Conservation (phyloP, 176 grass and related monocot species). For the Aegilops bicornis region DNA sequence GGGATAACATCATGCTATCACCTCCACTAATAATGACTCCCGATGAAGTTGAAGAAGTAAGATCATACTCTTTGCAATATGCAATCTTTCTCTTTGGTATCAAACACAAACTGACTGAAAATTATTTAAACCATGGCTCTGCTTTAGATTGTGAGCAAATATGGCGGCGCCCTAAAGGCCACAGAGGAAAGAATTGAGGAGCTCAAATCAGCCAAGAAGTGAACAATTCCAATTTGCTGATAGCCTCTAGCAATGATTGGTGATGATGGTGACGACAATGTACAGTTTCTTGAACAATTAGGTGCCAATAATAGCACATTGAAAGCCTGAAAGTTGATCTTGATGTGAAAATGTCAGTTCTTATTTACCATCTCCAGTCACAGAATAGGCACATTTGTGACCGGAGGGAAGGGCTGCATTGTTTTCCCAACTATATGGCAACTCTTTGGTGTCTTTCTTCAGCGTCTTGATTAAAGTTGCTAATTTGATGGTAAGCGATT, state of each 20-base stretch:
- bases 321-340: background rate
- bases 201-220: slow-evolving; percentile 56
- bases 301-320: background rate
- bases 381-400: too few relatives aligned
- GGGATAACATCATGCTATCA: slow-evolving; percentile 94
- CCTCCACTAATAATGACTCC: slow-evolving; percentile 74
- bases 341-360: too few relatives aligned
- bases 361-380: background rate
- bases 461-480: too few relatives aligned
- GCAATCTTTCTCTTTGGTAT: background rate
- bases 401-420: too few relatives aligned
- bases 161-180: slow-evolving; percentile 67
- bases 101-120: background rate
- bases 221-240: background rate
- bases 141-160: slow-evolving; percentile 73
- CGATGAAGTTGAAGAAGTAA: slow-evolving; percentile 88
- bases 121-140: background rate
- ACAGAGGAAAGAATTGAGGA: slow-evolving; percentile 77
- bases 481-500: too few relatives aligned
- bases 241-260: background rate
- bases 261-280: slow-evolving; percentile 2
- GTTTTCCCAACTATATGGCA: too few relatives aligned
- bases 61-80: background rate
- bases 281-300: slow-evolving; percentile 6
- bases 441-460: too few relatives aligned